A percentile compares a stretch with the other conserved stretches of the same genome.
phyloP scores from a whole-genome alignment of 192 early-diverging fungal species.

The Geranomyces variabilis region DNA sequence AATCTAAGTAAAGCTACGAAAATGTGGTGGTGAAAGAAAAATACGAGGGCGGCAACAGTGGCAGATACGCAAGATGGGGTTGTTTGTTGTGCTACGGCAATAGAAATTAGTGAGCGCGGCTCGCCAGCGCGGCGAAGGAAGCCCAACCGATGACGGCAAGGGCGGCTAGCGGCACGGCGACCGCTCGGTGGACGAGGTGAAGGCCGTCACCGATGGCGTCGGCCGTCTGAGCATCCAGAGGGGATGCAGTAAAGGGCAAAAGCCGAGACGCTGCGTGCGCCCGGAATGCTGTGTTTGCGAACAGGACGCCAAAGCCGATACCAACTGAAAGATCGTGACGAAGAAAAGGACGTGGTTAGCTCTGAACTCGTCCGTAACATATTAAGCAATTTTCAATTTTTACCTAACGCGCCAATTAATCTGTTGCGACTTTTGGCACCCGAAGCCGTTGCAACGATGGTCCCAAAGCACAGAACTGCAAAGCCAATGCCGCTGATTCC shows the following conservation, averaged over 20 bases:
- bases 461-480: conserved; percentile 9
- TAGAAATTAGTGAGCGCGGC: too few relatives aligned
- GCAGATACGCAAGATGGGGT: too few relatives aligned
- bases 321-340: background rate
- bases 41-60: too few relatives aligned
- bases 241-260: background rate
- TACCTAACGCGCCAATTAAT: background rate
- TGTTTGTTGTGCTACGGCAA: too few relatives aligned
- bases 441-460: background rate
- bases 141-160: background rate
- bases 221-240: background rate
- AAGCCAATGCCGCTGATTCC: background rate
- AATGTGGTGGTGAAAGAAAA: too few relatives aligned
- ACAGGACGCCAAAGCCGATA: background rate
- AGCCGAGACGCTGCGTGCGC: background rate
- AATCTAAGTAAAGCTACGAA: too few relatives aligned
- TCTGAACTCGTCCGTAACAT: too few relatives aligned
- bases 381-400: too few relatives aligned
- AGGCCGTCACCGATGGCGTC: background rate
- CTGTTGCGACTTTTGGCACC: background rate
- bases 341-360: background rate
- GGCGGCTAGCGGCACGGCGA: background rate
- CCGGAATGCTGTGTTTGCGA: conserved; percentile 1
- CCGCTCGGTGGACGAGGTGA: conserved; percentile 1
- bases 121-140: too few relatives aligned